Evolutionary conservation across 306 rosid genomes (phyloP).

Genomic region (cucumber (Cucumis sativus)): DNA sequence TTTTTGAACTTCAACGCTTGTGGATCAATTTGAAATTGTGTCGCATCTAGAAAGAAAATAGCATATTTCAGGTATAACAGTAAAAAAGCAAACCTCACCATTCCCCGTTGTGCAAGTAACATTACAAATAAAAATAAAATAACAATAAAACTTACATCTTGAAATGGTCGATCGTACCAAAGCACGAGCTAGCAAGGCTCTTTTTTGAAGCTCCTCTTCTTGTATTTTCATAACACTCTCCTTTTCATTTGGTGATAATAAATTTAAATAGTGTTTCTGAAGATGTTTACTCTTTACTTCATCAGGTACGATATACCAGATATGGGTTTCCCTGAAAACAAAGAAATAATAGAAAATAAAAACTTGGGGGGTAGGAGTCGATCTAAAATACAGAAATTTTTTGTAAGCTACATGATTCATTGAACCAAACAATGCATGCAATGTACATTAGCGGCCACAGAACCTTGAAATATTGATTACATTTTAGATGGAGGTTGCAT

Average conservation of each 20-base stretch:
- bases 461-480: slow-evolving; percentile 25
- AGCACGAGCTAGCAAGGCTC: slow-evolving; percentile 61
- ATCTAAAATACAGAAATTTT: background rate
- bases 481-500: slow-evolving; percentile 50
- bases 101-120: background rate
- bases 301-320: slow-evolving; percentile 70
- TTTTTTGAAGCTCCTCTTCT: slow-evolving; percentile 46
- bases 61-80: slow-evolving; percentile 16
- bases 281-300: slow-evolving; percentile 45
- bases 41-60: slow-evolving; percentile 54
- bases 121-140: slow-evolving; percentile 4
- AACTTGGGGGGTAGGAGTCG: background rate
- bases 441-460: background rate
- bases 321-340: slow-evolving; percentile 63
- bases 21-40: slow-evolving; percentile 41
- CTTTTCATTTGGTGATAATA: slow-evolving; percentile 64
- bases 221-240: slow-evolving; percentile 36
- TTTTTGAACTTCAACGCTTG: slow-evolving; percentile 53
- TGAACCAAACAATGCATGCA: background rate
- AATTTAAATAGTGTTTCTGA: slow-evolving; percentile 43
- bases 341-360: background rate
- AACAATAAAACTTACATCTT: slow-evolving; percentile 44
- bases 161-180: slow-evolving; percentile 79
- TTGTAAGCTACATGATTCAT: background rate
- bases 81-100: background rate